Base-by-base conservation (phyloP, 805 yeast genomes). In the Candida ascalaphidarum region DNA sequence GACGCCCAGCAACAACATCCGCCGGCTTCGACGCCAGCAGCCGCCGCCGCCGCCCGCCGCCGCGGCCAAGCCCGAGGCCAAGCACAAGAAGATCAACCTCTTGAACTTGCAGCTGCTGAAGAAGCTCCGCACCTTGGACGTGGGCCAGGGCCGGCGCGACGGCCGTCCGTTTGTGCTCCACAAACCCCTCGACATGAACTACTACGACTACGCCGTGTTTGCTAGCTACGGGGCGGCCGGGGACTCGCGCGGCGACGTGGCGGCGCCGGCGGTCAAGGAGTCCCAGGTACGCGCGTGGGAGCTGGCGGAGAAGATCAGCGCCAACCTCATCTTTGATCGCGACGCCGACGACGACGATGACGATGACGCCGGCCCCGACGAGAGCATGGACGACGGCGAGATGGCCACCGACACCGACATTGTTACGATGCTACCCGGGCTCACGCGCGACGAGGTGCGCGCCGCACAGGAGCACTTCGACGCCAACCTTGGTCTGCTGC, bases 281-380 rank as follows among this genome's bases (percentile, higher is more conserved):
- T 55, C 65, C n/a, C 67, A 61, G 36, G 45, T 61, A 9, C 50
- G 52, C 28, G 67, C 67, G 12, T 62, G 69, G 69, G 68, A 62
- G 34, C 50, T 58, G 16, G 68, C 66, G 2, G 68, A 62, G 33
- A 53, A 55, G 35, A 50, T 58, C 23, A 50, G 55, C 31, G 39
- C 44, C 15, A 59, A 51, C 29, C 35, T 61, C 19, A 58, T 62
- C 2, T 61, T 61, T 32, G 61, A 55, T 25, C 42, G 44, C 26
- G 44, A 45, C 11, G 43, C 47, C 15, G 55, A 46, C 27, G 34
- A 36, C 18, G 43, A 41, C 11, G 46, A 41, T 19, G 50, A 43
- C 1, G 50, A 31, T n/a, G 33, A 34, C 21, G 35, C 28, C 9
- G 39, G 39, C 1, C 44, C 36, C 11, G 30, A 33, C 23, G 26